Base-by-base conservation (phyloP, 306 rosid species). In the Vachellia collinsii region DNA sequence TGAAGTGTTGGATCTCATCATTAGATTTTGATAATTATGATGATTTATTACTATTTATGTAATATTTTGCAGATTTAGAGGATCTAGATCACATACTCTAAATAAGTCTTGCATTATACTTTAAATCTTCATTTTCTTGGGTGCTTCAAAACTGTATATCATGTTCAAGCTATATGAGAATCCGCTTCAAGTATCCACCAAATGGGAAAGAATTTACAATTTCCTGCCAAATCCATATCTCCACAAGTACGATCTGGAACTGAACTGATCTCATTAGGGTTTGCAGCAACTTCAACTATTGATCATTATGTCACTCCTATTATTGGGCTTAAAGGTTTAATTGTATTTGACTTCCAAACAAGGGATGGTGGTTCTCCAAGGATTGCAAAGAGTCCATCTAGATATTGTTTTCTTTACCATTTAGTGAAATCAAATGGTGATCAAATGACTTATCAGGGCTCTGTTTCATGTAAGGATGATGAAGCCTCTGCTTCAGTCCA, bases 301-400 rank as follows among this genome's bases (percentile, higher is more conserved):
- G 71, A 74, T 29, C 2, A 29, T 22, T 67, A 79, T 47, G 61
- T 88, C 47, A 79, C 79, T 59, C 34, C 41, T 22, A 67, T 62
- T 38, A 62, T 62, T 38, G 51, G 71, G 63, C 72, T 1, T 79
- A 73, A 82, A 46, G 90, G 84, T 16, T 82, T 56, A 8, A 29
- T 10, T 84, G 38, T 79, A 74, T 77, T 80, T 89, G 75, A 86
- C 81, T 37, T 80, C 89, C 12, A 77, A 56, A 41, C 88, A 86
- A 67, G 92, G 94, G n/a, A 82, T 76, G 20, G 80, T 87, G 71
- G 56, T 89, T 51, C 61, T 77, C 10, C 16, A 53, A 84, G 92
- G 84, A 72, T 70, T 83, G 59, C 68, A 69, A 64, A 62, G 66
- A 29, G 70, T 47, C 39, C 72, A n/a, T 56, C 73, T 85, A 79